Percentiles rank a stretch among this genome's conserved stretches.
Conservation (phyloP, 768 basidiomycete genomes). For the Russula earlei region DNA sequence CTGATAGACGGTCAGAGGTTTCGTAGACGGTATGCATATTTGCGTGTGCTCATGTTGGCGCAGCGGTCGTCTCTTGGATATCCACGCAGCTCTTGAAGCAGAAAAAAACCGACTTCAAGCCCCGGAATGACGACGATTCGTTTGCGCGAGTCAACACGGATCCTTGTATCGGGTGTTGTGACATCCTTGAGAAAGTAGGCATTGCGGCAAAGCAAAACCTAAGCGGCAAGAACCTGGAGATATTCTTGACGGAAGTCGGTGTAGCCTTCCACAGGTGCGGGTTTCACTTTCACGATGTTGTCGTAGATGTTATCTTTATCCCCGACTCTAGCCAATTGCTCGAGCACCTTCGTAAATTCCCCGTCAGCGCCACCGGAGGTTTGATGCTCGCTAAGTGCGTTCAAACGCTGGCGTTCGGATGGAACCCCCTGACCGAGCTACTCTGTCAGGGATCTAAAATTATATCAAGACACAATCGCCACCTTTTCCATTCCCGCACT, state of each 20-base stretch:
- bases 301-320: background rate
- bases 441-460: slow-evolving; percentile 74
- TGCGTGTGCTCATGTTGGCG: background rate
- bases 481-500: slow-evolving; percentile 79
- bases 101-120: slow-evolving; percentile 95
- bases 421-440: background rate
- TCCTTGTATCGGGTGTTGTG: slow-evolving; percentile 80
- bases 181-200: slow-evolving; percentile 70
- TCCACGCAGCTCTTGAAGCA: slow-evolving; percentile 75
- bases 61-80: slow-evolving; percentile 71
- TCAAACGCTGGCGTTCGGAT: background rate
- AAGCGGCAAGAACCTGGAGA: slow-evolving; percentile 88
- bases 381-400: slow-evolving; percentile 94
- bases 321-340: slow-evolving; percentile 57
- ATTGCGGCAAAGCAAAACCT: slow-evolving; percentile 67
- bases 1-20: slow-evolving; percentile 62
- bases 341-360: slow-evolving; percentile 93
- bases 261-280: slow-evolving; percentile 83
- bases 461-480: slow-evolving; percentile 84
- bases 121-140: slow-evolving; percentile 89
- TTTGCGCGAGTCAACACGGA: slow-evolving; percentile 94
- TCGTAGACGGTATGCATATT: background rate
- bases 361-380: slow-evolving; percentile 92
- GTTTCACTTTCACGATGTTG: background rate
- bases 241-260: slow-evolving; percentile 89